Conservation (phyloP, 371 early-diverging fungal genomes). For the Mucor lusitanicus region DNA sequence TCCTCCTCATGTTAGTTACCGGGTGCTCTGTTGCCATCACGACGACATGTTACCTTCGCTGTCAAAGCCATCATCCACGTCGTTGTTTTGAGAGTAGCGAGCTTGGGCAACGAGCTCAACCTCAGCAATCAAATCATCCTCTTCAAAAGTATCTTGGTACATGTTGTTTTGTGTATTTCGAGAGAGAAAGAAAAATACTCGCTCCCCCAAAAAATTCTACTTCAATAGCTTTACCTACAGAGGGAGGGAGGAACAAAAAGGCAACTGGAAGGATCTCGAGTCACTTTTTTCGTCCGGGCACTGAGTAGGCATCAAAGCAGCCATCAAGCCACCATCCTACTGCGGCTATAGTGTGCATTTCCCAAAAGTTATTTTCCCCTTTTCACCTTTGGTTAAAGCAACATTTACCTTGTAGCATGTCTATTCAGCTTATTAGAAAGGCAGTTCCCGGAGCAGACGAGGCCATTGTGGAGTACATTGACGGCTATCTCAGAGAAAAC, state of each 20-base stretch:
- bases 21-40: background rate
- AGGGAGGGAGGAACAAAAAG: background rate
- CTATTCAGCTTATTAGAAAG: slow-evolving; percentile 55
- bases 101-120: slow-evolving; percentile 77
- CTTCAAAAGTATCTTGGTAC: slow-evolving; percentile 75
- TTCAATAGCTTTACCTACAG: background rate
- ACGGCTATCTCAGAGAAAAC: slow-evolving; percentile 83
- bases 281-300: slow-evolving; percentile 4
- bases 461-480: slow-evolving; percentile 78
- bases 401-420: slow-evolving; percentile 21
- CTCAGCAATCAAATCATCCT: slow-evolving; percentile 82
- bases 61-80: slow-evolving; percentile 55
- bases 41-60: slow-evolving; percentile 39
- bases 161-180: slow-evolving; percentile 30
- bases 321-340: slow-evolving; percentile 8
- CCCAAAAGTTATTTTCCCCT: background rate
- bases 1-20: background rate
- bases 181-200: background rate
- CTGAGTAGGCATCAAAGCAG: background rate
- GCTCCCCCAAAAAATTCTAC: background rate
- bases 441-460: slow-evolving; percentile 77
- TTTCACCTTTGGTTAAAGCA: background rate
- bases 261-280: slow-evolving; percentile 1
- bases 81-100: slow-evolving; percentile 49
- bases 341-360: background rate